Evolutionary conservation across 2,329 filamentous ascomycete genomes (phyloP), one percentile per base, ranked within the genome.

Genomic region (Neophaeococcomyces aloes): DNA sequence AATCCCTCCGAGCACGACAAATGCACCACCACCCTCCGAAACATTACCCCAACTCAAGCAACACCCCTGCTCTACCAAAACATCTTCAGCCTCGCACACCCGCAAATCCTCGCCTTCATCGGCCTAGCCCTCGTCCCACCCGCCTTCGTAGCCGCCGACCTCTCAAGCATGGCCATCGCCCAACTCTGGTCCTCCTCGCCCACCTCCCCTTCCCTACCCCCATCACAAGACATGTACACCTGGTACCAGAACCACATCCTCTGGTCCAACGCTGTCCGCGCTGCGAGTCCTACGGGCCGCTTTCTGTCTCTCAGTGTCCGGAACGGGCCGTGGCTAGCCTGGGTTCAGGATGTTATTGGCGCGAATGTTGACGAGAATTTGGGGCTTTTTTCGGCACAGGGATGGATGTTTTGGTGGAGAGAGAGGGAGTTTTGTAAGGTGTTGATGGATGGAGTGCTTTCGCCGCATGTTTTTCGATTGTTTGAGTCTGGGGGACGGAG

Each of bases 321-420:
- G 38, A 41, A 48, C 18, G 46, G 42, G 7, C 44, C 48, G 29
- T 59, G 51, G 52, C 41, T 45, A 21, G 42, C 42, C 4, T 65
- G 60, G 58, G 33, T 61, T 19, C 56, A 64, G 39, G 51, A 58
- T 13, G 56, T 52, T 10, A 58, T 61, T 3, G 62, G 61, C 5
- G 54, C 55, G 17, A 56, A 56, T 3, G 48, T 65, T 30, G 42
- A 48, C 25, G 49, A 57, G 43, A 56, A 59, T 33, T 53, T 64
- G n/a, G 60, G 60, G 3, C 60, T 55, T 47, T 27, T 35, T 3
- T 56, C 54, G 11, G 45, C 42, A 42, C 48, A 53, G 29, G 60
- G 30, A 6, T 65, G 61, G 62, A 52, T 47, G 42, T 60, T 63
- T 38, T 65, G 61, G 57, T 55, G 55, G 45, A 47, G 46, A 7